Evolutionary conservation across 768 basidiomycete genomes (phyloP).

Genomic region (Lactarius indigo): DNA sequence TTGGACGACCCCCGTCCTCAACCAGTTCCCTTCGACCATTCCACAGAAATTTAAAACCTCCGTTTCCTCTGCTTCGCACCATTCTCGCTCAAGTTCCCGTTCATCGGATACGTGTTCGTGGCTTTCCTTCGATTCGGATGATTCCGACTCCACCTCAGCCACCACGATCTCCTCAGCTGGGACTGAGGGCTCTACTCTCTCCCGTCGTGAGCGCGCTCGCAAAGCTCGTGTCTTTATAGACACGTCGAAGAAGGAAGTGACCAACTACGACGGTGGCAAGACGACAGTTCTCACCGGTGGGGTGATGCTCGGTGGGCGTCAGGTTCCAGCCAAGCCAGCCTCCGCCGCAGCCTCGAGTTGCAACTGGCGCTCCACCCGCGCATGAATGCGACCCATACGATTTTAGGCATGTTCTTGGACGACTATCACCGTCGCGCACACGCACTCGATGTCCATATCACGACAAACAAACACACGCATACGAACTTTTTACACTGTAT

Average conservation of each 20-base stretch:
- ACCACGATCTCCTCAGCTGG: constrained; percentile 43
- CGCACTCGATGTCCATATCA: constrained; percentile 16
- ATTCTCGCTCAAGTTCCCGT: constrained; percentile 51
- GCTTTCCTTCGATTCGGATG: constrained; percentile 60
- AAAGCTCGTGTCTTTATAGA: constrained; percentile 73
- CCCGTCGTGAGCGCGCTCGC: constrained; percentile 65
- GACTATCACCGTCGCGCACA: constrained; percentile 12
- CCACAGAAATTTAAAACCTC: constrained; percentile 53
- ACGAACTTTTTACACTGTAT: constrained; percentile 22
- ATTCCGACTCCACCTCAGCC: constrained; percentile 37
- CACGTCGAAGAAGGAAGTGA: constrained; percentile 71
- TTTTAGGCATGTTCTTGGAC: constrained; percentile 2
- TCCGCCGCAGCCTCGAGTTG: constrained; percentile 30
- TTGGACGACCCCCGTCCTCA: constrained; percentile 63
- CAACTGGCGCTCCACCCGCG: constrained; percentile 60
- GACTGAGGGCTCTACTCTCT: constrained; percentile 43
- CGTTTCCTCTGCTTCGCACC: constrained; percentile 51
- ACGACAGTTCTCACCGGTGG: constrained; percentile 85
- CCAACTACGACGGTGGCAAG: constrained; percentile 84
- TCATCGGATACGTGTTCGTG: constrained; percentile 73
- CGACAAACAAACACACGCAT: constrained; percentile 18
- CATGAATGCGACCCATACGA: constrained; percentile 32
- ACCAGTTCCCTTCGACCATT: constrained; percentile 49
- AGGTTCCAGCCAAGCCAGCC: constrained; percentile 24
- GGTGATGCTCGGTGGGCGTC: constrained; percentile 68